Percentiles rank a stretch among this genome's conserved stretches.
phyloP scores from a whole-genome alignment of 371 early-diverging fungal genomes.

The Mortierella sp. region DNA sequence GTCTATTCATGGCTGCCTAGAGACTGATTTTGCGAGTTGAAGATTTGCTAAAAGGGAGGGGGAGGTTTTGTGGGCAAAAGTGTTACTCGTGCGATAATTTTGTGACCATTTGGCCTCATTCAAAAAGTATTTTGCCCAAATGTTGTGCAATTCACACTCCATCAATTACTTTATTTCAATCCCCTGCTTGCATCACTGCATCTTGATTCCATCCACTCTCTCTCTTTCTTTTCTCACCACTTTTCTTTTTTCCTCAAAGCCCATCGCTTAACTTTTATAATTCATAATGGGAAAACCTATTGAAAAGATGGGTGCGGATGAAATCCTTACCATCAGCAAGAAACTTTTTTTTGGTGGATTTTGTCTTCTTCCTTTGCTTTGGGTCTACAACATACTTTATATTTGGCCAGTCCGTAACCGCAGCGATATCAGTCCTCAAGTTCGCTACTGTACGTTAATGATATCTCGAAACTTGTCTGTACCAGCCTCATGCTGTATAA shows the following conservation, averaged over 20 bases:
- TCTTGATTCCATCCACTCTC: not conserved
- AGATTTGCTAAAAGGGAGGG: too few relatives aligned
- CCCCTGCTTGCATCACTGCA: not conserved
- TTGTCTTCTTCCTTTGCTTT: conserved; percentile 69
- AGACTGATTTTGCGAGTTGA: not conserved
- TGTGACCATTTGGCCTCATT: too few relatives aligned
- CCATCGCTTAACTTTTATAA: not conserved
- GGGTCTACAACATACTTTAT: conserved; percentile 73
- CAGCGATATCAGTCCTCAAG: conserved; percentile 57
- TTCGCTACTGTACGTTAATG: conserved; percentile 63
- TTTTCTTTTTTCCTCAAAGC: not conserved
- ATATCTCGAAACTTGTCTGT: not conserved
- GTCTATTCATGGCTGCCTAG: conserved; percentile 2
- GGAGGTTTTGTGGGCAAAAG: too few relatives aligned
- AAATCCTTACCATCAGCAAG: conserved; percentile 65
- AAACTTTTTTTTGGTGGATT: conserved; percentile 73
- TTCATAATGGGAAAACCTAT: conserved; percentile 64
- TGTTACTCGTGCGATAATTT: not conserved
- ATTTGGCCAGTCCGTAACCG: conserved; percentile 61
- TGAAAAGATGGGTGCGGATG: conserved; percentile 65
- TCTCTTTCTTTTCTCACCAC: not conserved
- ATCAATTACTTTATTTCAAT: not conserved
- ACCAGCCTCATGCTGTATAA: too few relatives aligned
- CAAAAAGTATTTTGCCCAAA: too few relatives aligned
- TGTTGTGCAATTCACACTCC: not conserved